phyloP scores from a whole-genome alignment of 1,284 basidiomycete genomes.

The Leccinum insolens region DNA sequence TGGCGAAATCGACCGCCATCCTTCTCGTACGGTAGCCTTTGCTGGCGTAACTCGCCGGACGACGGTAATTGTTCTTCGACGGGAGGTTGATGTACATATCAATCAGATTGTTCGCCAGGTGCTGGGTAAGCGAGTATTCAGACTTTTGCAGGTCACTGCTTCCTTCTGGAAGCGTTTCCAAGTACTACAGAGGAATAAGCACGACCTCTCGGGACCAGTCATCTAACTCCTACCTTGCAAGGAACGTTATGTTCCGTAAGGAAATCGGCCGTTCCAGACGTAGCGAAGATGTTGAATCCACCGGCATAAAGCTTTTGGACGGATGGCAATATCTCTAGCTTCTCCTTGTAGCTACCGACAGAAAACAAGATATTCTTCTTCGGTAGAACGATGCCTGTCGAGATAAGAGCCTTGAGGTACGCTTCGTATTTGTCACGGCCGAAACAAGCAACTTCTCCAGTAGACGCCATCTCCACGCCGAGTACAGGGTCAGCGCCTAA shows the following conservation, averaged over 20 bases:
- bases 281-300: constrained; percentile 97
- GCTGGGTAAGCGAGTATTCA: constrained; percentile 94
- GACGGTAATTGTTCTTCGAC: constrained; percentile 97
- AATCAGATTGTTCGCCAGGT: constrained; percentile 94
- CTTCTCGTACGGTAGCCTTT: constrained; percentile 97
- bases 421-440: constrained; percentile 98
- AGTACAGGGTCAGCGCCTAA: constrained; percentile 97
- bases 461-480: constrained; percentile 99
- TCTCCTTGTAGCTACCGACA: constrained; percentile 96
- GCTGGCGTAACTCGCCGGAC: constrained; percentile 95
- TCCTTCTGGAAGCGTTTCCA: constrained; percentile 84
- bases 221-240: constrained; percentile 65
- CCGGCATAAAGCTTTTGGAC: constrained; percentile 96
- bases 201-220: neutral
- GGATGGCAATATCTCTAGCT: constrained; percentile 93
- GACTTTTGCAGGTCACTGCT: constrained; percentile 84
- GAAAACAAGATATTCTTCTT: constrained; percentile 97
- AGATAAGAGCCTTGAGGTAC: constrained; percentile 95
- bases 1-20: constrained; percentile 99
- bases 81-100: constrained; percentile 99
- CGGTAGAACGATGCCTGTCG: constrained; percentile 92
- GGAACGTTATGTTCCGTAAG: constrained; percentile 84
- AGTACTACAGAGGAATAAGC: constrained; percentile 58
- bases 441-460: constrained; percentile 98
- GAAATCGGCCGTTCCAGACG: constrained; percentile 96